Percentiles rank a stretch among this genome's conserved stretches.
These are phyloP conservation scores for Isochrysis galbana DNA, from an alignment of 78 protist species.

Conservation along the genomic window DNA sequence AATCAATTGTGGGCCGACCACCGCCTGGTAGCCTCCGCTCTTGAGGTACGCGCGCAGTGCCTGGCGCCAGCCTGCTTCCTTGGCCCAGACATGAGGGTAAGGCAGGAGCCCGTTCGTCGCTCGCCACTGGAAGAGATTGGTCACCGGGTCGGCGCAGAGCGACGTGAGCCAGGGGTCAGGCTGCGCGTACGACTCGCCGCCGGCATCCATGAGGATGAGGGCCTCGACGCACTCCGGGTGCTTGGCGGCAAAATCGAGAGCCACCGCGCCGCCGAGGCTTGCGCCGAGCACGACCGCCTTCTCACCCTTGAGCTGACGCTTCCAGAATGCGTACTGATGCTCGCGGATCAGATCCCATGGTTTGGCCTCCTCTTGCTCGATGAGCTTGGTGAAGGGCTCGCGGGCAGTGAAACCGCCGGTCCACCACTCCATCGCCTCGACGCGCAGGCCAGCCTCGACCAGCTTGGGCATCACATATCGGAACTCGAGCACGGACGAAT, in stretches of 20 bases:
- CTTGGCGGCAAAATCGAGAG: background rate
- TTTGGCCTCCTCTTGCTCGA: background rate
- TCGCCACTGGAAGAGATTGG: constrained; percentile 1
- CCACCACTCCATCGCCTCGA: constrained; percentile 25
- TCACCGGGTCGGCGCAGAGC: constrained; percentile 1
- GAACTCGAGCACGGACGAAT: background rate
- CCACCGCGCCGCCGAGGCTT: constrained; percentile 1
- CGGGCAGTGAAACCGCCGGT: background rate
- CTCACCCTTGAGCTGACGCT: background rate
- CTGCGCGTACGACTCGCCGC: background rate
- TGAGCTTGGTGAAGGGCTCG: background rate
- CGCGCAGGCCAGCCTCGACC: background rate
- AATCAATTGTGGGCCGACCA: background rate
- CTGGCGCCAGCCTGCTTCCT: background rate
- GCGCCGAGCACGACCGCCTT: background rate
- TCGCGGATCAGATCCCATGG: background rate
- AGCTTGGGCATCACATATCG: background rate
- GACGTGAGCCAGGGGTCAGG: background rate
- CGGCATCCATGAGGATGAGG: constrained; percentile 4
- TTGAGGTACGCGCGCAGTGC: background rate
- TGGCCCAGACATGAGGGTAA: background rate
- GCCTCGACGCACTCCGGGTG: background rate
- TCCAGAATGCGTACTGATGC: background rate
- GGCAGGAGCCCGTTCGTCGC: background rate
- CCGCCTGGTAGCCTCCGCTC: background rate